Percentiles rank a stretch among this genome's conserved stretches.
These are phyloP conservation scores for Galerina sulciceps DNA, from an alignment of 768 basidiomycete species.

Conservation along the genomic window DNA sequence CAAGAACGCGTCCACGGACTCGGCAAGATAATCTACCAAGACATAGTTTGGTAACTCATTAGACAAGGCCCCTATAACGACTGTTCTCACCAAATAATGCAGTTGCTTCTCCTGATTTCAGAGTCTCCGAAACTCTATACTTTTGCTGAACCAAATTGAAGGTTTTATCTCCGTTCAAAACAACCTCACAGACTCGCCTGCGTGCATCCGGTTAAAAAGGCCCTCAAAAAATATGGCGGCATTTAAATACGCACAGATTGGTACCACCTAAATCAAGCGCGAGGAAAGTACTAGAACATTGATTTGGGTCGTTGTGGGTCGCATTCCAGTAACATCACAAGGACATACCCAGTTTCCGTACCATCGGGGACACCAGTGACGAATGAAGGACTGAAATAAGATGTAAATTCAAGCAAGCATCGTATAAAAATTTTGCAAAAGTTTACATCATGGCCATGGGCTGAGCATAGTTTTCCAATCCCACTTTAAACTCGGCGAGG, in stretches of 20 bases:
- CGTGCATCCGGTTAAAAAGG: conserved; percentile 6
- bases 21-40: conserved; percentile 89
- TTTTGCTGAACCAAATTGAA: conserved; percentile 94
- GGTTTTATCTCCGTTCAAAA: conserved; percentile 86
- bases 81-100: conserved; percentile 75
- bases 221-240: background rate
- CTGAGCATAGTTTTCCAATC: conserved; percentile 73
- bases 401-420: conserved; percentile 13
- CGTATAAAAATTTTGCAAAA: background rate
- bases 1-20: conserved; percentile 94
- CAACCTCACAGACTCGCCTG: conserved; percentile 94
- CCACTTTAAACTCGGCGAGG: conserved; percentile 76
- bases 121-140: conserved; percentile 90
- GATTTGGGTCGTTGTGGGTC: conserved; percentile 7
- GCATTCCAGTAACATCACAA: conserved; percentile 4
- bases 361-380: conserved; percentile 96
- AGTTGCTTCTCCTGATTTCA: conserved; percentile 91
- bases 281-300: conserved; percentile 79
- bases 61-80: background rate
- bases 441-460: conserved; percentile 93
- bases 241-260: conserved; percentile 72
- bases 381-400: conserved; percentile 75
- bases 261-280: conserved; percentile 98
- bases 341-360: conserved; percentile 81
- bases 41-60: conserved; percentile 7